Evolutionary conservation across 257 asterid species (phyloP).

Genomic region (Plectranthus barbatus): DNA sequence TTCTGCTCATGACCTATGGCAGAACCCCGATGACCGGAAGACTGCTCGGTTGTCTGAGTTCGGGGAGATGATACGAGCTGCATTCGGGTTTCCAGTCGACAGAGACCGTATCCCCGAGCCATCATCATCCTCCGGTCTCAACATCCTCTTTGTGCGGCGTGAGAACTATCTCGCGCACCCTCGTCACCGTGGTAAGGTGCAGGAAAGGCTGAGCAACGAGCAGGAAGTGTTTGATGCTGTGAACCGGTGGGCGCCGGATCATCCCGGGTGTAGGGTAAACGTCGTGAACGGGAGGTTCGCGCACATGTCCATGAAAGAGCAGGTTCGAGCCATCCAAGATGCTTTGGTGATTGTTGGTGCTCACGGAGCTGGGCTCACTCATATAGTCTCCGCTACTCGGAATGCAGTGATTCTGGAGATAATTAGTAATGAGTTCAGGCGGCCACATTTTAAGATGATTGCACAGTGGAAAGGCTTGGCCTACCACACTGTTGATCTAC

Average conservation of each 20-base stretch:
- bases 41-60: slow-evolving; percentile 89
- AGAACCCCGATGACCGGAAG: slow-evolving; percentile 46
- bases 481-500: slow-evolving; percentile 63
- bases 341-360: slow-evolving; percentile 85
- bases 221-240: slow-evolving; percentile 57
- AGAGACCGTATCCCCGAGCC: slow-evolving; percentile 27
- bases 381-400: slow-evolving; percentile 63
- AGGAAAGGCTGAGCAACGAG: slow-evolving; percentile 85
- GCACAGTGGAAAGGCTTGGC: slow-evolving; percentile 90
- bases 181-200: slow-evolving; percentile 83
- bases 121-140: slow-evolving; percentile 36
- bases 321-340: slow-evolving; percentile 77
- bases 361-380: slow-evolving; percentile 98
- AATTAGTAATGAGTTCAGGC: slow-evolving; percentile 57
- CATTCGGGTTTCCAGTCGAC: slow-evolving; percentile 66
- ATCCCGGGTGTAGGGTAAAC: slow-evolving; percentile 41
- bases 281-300: slow-evolving; percentile 81
- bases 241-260: slow-evolving; percentile 51
- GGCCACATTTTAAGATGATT: slow-evolving; percentile 82
- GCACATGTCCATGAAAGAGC: slow-evolving; percentile 97
- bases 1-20: slow-evolving; percentile 59
- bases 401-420: slow-evolving; percentile 68
- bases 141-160: slow-evolving; percentile 81
- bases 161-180: slow-evolving; percentile 97
- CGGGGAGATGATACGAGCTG: slow-evolving; percentile 91